Evolutionary conservation across 192 early-diverging fungal species (phyloP).

Genomic region (Pilaira anomala): DNA sequence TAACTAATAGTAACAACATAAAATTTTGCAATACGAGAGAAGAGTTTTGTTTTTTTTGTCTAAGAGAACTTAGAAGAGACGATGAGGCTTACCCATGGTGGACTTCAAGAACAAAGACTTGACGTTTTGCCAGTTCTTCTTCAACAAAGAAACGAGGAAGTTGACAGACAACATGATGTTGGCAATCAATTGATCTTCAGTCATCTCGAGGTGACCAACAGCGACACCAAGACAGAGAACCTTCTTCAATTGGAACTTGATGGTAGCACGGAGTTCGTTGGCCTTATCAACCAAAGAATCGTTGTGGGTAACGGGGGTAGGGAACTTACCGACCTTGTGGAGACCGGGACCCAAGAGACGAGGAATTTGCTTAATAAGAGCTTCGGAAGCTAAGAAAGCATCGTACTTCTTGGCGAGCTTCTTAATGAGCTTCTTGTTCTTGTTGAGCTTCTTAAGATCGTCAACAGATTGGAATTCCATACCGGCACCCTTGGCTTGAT

Average conservation of each 20-base stretch:
- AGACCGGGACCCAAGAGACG: constrained; percentile 98
- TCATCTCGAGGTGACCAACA: constrained; percentile 92
- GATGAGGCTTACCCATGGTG: constrained; percentile 93
- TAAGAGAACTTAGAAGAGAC: constrained; percentile 66
- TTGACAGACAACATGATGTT: constrained; percentile 99
- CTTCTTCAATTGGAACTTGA: constrained; percentile 99
- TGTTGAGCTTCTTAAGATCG: constrained; percentile 99
- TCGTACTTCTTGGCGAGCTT: constrained; percentile 99
- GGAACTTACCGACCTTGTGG: constrained; percentile 99
- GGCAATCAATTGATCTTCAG: constrained; percentile 89
- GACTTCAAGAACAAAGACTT: constrained; percentile 97
- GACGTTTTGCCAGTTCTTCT: constrained; percentile 99
- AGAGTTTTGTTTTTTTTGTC: not conserved
- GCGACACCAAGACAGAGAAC: constrained; percentile 97
- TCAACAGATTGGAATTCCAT: constrained; percentile 93
- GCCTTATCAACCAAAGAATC: constrained; percentile 86
- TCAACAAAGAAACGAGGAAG: constrained; percentile 95
- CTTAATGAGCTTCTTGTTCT: constrained; percentile 99
- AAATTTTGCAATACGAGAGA: not conserved
- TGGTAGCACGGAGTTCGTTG: constrained; percentile 92
- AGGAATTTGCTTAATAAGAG: constrained; percentile 98
- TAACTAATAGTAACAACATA: too few species aligned
- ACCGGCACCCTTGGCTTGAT: constrained; percentile 88
- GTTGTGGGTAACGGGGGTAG: constrained; percentile 88
- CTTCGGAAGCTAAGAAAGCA: constrained; percentile 96